These are phyloP conservation scores for Hypomontagnella submonticulosa DNA, from an alignment of 495 filamentous ascomycete genomes.

Conservation along the genomic window DNA sequence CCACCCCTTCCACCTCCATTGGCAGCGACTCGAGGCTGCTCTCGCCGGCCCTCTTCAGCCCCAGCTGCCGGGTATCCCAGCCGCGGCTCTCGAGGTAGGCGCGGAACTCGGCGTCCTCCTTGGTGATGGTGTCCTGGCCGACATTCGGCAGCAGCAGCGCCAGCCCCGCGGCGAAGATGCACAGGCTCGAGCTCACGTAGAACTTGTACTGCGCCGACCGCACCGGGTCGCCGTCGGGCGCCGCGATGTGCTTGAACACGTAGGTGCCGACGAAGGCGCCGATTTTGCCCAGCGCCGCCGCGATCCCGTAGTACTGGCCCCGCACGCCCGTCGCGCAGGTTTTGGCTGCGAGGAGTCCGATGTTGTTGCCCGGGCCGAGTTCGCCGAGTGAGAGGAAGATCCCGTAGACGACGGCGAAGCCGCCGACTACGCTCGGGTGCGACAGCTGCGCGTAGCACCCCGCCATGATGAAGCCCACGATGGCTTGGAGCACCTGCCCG, in stretches of 20 bases:
- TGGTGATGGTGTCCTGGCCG: slow-evolving; percentile 77
- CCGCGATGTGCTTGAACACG: slow-evolving; percentile 77
- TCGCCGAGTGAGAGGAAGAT: slow-evolving; percentile 88
- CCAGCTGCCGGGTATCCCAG: slow-evolving; percentile 76
- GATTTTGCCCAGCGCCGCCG: slow-evolving; percentile 85
- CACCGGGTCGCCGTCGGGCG: slow-evolving; percentile 67
- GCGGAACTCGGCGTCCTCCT: slow-evolving; percentile 77
- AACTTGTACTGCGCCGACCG: slow-evolving; percentile 74
- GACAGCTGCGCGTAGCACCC: slow-evolving; percentile 74
- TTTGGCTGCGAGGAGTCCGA: slow-evolving; percentile 87
- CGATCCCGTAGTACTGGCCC: slow-evolving; percentile 92
- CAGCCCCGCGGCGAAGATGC: slow-evolving; percentile 69
- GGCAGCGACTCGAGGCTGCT: slow-evolving; percentile 38
- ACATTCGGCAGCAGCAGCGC: slow-evolving; percentile 72
- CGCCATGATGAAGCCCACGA: slow-evolving; percentile 91
- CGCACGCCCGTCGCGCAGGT: slow-evolving; percentile 86
- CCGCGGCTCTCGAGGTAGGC: slow-evolving; percentile 72
- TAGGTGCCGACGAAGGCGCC: slow-evolving; percentile 92
- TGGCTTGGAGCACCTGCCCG: slow-evolving; percentile 73
- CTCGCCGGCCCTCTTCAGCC: slow-evolving; percentile 55
- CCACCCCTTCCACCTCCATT: too few species aligned
- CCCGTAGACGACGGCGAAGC: slow-evolving; percentile 79
- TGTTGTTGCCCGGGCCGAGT: slow-evolving; percentile 89
- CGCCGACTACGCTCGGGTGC: slow-evolving; percentile 71
- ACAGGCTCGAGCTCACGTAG: slow-evolving; percentile 74